Base-by-base conservation (phyloP, 1,284 basidiomycete species). In the Abortiporus biennis region DNA sequence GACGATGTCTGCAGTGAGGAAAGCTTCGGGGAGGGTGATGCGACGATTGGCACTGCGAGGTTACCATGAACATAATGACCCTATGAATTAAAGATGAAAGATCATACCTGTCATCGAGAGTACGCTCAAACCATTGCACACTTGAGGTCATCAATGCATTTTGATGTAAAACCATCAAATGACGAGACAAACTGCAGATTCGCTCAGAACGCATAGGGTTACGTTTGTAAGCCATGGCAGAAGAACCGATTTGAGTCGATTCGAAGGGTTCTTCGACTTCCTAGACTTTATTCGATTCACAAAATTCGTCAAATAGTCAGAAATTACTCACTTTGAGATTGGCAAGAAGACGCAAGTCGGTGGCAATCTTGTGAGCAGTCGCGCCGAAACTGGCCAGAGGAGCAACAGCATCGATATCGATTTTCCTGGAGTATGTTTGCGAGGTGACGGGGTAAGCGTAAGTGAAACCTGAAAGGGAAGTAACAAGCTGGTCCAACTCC, bases 191-290 rank as follows among this genome's bases (percentile, higher is more conserved):
- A 55, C 89, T 93, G 73, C 96, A 99, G 40, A 97, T 88, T 36
- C 96, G 87, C 67, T 99, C 96, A 47, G 82, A 94, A 43, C 96
- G 90, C 96, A 99, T 99, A 1, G 96, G 96, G 67, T 99, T 99
- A 47, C 96, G 80, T 72, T 99, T 99, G 80, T 99, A 99, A 2
- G 96, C 95, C 95, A 99, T 99, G 13, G 94, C 94, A 2, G 88
- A 92, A 6, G 86, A 90, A n/a, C 96, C 96, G 54, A 99, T 99
- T 70, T 99, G 96, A 41, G 95, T 95, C 51, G 92, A 91, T 66
- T 99, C 96, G 63, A 99, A 99, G 0, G 96, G 96, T 62, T 99
- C 96, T 67, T 99, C 96, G 36, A 99, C 74, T 78, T 99, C 96
- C 82, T 86, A 38, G 41, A 3, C 17, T 17, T 16, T 3, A 33